Percentiles rank a stretch among this genome's conserved stretches.
Evolutionary conservation across 2,329 filamentous ascomycete species (phyloP).

Genomic region (Microsporum audouinii): DNA sequence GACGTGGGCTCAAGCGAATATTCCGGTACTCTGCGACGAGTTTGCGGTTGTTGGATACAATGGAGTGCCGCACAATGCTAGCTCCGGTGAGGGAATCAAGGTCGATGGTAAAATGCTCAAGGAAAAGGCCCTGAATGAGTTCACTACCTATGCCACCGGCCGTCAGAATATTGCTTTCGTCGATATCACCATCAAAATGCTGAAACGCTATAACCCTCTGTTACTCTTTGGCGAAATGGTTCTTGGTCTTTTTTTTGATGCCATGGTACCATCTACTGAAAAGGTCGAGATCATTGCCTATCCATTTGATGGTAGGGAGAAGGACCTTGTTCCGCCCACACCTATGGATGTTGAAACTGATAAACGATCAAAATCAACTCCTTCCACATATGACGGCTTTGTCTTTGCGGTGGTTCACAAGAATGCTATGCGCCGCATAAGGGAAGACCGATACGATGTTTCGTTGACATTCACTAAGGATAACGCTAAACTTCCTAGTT

Average conservation of each 20-base stretch:
- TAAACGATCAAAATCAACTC: slow-evolving; percentile 47
- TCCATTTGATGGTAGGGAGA: slow-evolving; percentile 86
- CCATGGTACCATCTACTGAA: slow-evolving; percentile 57
- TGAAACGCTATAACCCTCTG: slow-evolving; percentile 78
- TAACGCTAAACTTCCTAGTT: slow-evolving; percentile 73
- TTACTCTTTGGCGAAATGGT: slow-evolving; percentile 54
- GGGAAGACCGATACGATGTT: slow-evolving; percentile 87
- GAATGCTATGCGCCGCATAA: slow-evolving; percentile 76
- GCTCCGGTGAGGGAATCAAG: slow-evolving; percentile 5
- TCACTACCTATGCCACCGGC: slow-evolving; percentile 75
- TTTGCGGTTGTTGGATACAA: slow-evolving; percentile 79
- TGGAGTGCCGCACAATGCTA: slow-evolving; percentile 36
- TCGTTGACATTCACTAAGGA: slow-evolving; percentile 92
- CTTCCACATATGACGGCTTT: slow-evolving; percentile 69
- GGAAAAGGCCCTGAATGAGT: slow-evolving; percentile 83
- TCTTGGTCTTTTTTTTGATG: slow-evolving; percentile 70
- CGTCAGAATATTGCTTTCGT: slow-evolving; percentile 86
- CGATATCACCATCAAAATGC: slow-evolving; percentile 69
- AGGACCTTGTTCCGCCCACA: slow-evolving; percentile 57
- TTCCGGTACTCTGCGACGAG: slow-evolving; percentile 61
- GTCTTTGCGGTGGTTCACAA: slow-evolving; percentile 96
- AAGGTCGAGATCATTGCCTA: slow-evolving; percentile 66
- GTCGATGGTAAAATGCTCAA: slow-evolving; percentile 47
- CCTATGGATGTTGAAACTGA: slow-evolving; percentile 47
- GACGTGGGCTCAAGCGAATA: slow-evolving; percentile 67